Evolutionary conservation across 257 asterid genomes (phyloP), one percentile per base, ranked within the genome.

Genomic region (Petunia secreta): DNA sequence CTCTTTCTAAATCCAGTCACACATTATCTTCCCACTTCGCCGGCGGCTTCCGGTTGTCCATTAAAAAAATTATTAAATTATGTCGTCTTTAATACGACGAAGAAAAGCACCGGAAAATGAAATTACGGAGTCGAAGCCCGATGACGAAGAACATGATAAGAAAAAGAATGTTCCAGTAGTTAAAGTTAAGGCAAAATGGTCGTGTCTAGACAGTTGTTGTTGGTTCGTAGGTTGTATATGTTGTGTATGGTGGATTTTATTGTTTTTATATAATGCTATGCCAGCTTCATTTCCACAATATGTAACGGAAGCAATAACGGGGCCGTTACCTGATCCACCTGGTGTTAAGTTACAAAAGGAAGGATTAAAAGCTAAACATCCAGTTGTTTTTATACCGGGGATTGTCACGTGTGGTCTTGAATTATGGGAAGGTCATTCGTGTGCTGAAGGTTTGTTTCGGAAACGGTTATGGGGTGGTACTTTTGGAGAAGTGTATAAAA

Each of bases 321-420:
- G 98, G 54, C 98, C 97, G 59, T 83, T 88, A 90, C 97, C 98
- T 59, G 98, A 94, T 78, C 97, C 98, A 25, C 98, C 98, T 0
- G 97, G 98, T 41, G 80, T 94, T 46, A 94, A 94, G 82, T 80
- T 92, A 85, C 84, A 75, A 77, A 94, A 92, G 80, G 94, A 92
- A 75, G 98, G 98, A 5, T 71, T 92, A 78, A 83, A 78, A 84
- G 97, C 91, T 6, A 91, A 94, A 85, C 92, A 89, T 85, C 92
- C 92, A 2, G 92, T 89, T 44, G 90, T 89, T 64, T 89, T 89
- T 54, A 86, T 94, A 11, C 98, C 98, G 1, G 98, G 98, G 63
- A 94, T 94, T 25, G 98, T 94, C 39, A 94, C 98, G 1, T 96
- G 91, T 40, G 98, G 98, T 68, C 90, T 94, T 81, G 98, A 94